Base-by-base conservation (phyloP, 176 grass and related monocot genomes). In the Avena eriantha region DNA sequence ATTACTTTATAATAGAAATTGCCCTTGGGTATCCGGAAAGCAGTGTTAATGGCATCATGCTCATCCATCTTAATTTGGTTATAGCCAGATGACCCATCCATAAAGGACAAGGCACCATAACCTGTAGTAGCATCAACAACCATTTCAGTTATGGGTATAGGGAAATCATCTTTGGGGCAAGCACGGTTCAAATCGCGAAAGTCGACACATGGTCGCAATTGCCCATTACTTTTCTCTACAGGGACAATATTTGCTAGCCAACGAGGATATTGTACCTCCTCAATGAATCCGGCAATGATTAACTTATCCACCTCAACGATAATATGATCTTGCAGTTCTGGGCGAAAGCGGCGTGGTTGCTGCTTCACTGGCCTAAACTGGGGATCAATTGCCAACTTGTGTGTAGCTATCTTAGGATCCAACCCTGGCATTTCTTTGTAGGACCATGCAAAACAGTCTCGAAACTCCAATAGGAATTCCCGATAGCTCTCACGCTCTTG, bases 71-170 rank as follows among this genome's bases (percentile, higher is more conserved):
- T 65, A 3, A 65, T 65, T 15, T 65, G 24, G 14, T 65, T 65
- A 10, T 65, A 65, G 0, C 61, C 61, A 5, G 22, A 65, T 29
- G 10, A 65, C 3, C 61, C 61, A 5, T 14, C 61, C 61, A 65
- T 65, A 11, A 65, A 65, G 11, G 61, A 65, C 2, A 65, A 29
- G 61, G 23, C n/a, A 29, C 23, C 61, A 26, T 65, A 31, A 14
- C 65, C 53, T n/a, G 69, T 72, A 45, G 69, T 72, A 43, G 69
- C 10, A n/a, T 72, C 69, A 72, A 45, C 4, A n/a, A 21, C 18
- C 36, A 72, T 72, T 36, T 72, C 69, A 43, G 36, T 72, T 36
- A 72, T 72, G 8, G 69, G 69, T n/a, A 43, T 43, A 72, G 69
- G 36, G 10, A 72, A 45, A 45, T 46, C 69, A 72, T 72, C 18